phyloP scores from a whole-genome alignment of 2,329 filamentous ascomycete genomes.

The Venturia pyrina region DNA sequence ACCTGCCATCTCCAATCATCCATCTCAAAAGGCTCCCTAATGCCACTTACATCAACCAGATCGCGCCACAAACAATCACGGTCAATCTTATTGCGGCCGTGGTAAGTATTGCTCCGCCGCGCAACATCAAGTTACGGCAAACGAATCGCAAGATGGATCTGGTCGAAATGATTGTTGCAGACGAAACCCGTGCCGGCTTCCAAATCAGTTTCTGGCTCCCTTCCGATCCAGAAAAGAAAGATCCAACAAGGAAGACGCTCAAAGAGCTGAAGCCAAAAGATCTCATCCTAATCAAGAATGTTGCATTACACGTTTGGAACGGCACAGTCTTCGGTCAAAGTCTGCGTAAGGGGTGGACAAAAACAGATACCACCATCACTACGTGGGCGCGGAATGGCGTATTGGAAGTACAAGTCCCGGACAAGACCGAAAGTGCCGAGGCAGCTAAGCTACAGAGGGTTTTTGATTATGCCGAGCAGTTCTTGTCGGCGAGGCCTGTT shows the following conservation, averaged over 20 bases:
- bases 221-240: conserved; percentile 17
- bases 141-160: conserved; percentile 46
- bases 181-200: conserved; percentile 76
- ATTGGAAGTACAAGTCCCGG: background rate
- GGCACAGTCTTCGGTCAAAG: conserved; percentile 78
- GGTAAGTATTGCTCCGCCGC: conserved; percentile 58
- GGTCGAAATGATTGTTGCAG: conserved; percentile 70
- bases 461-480: background rate
- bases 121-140: conserved; percentile 55
- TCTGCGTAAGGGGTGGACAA: conserved; percentile 33
- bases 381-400: background rate
- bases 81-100: conserved; percentile 74
- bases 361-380: background rate
- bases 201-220: conserved; percentile 75
- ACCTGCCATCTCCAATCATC: conserved; percentile 41
- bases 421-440: background rate
- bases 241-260: conserved; percentile 28
- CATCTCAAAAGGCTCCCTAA: conserved; percentile 62
- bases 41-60: conserved; percentile 52
- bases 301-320: conserved; percentile 66
- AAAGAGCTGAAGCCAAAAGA: conserved; percentile 56
- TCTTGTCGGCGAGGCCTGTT: background rate
- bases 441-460: background rate
- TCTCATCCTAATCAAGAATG: conserved; percentile 67
- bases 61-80: conserved; percentile 71